Percentiles rank a stretch among this genome's conserved stretches.
These are phyloP conservation scores for Pholiota conissans DNA, from an alignment of 768 basidiomycete genomes.

Conservation along the genomic window DNA sequence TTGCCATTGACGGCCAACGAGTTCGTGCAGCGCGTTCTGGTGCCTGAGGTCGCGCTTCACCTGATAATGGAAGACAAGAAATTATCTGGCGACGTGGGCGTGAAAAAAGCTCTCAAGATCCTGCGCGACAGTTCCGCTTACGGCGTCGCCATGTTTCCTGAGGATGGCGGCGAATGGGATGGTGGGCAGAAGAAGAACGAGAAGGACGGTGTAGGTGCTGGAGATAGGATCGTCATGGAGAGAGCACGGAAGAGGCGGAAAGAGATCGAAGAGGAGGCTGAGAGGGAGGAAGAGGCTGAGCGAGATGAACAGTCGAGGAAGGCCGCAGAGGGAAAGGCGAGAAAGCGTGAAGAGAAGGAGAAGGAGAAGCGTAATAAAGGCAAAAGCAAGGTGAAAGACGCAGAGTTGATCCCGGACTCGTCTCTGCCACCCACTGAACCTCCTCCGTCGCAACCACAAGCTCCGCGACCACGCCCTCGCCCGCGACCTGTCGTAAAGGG, in stretches of 20 bases:
- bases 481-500: slow-evolving; percentile 23
- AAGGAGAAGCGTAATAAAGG: slow-evolving; percentile 11
- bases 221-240: slow-evolving; percentile 55
- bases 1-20: slow-evolving; percentile 70
- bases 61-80: slow-evolving; percentile 81
- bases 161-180: slow-evolving; percentile 44
- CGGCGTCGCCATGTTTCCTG: slow-evolving; percentile 85
- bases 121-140: slow-evolving; percentile 79
- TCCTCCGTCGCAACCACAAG: not conserved
- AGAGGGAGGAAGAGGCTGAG: slow-evolving; percentile 13
- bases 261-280: slow-evolving; percentile 47
- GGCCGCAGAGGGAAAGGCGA: slow-evolving; percentile 5
- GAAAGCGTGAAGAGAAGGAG: slow-evolving; percentile 4
- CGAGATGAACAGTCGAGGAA: not conserved
- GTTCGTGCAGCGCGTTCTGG: slow-evolving; percentile 82
- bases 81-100: slow-evolving; percentile 37
- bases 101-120: slow-evolving; percentile 52
- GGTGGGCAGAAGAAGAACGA: slow-evolving; percentile 23
- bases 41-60: slow-evolving; percentile 81
- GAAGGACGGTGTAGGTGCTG: slow-evolving; percentile 39
- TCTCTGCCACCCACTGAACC: not conserved
- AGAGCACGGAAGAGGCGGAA: slow-evolving; percentile 50
- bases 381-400: slow-evolving; percentile 2
- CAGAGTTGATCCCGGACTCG: not conserved
- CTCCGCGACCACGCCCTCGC: slow-evolving; percentile 14